A percentile compares a stretch with the other conserved stretches of the same genome.
Conservation (phyloP, 331 rosid species). For the Pyrus hybrid region DNA sequence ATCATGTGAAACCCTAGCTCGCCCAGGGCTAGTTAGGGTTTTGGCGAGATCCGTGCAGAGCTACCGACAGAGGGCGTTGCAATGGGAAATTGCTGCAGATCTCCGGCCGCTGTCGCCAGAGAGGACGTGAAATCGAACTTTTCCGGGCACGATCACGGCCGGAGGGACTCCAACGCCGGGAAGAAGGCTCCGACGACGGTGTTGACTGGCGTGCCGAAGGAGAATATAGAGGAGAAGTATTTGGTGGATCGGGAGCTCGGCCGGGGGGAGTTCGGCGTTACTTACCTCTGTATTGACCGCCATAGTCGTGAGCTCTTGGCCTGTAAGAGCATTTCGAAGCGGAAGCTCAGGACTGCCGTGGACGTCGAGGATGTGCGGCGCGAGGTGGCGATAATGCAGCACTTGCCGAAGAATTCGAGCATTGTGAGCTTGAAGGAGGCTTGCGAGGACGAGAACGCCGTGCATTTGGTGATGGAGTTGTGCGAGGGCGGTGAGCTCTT, state of each 20-base stretch:
- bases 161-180: conserved; percentile 47
- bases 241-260: conserved; percentile 96
- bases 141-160: conserved; percentile 61
- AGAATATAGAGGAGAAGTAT: conserved; percentile 78
- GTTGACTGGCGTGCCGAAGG: conserved; percentile 43
- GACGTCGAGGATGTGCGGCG: conserved; percentile 91
- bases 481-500: conserved; percentile 98
- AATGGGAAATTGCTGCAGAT: conserved; percentile 99
- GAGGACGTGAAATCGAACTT: conserved; percentile 90
- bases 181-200: conserved; percentile 76
- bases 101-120: conserved; percentile 98
- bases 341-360: conserved; percentile 86
- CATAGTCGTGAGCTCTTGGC: conserved; percentile 69
- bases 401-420: conserved; percentile 70
- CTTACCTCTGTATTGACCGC: conserved; percentile 85
- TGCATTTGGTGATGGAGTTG: conserved; percentile 96
- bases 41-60: conserved; percentile 18
- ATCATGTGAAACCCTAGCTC: conserved; percentile 51
- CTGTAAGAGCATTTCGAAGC: conserved; percentile 92
- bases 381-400: conserved; percentile 97
- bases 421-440: conserved; percentile 90
- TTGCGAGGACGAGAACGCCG: conserved; percentile 92
- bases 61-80: background rate
- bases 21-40: conserved; percentile 17
- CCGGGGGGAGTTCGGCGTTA: conserved; percentile 92